Base-by-base conservation (phyloP, 1,284 basidiomycete species). In the Anthracocystis walkeri region DNA sequence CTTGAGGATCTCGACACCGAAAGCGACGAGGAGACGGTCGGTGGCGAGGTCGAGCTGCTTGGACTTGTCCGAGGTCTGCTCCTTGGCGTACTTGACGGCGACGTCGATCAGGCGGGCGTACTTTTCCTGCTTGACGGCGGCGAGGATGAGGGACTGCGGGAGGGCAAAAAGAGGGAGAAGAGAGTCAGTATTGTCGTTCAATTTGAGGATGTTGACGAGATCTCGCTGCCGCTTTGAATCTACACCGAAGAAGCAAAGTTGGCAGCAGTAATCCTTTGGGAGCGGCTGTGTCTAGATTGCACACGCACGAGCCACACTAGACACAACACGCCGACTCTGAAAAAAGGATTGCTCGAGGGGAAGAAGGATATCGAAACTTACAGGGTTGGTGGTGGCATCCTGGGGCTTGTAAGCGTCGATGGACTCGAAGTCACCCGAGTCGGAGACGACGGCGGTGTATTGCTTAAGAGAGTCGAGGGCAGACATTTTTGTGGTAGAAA, bases 11-110 rank as follows among this genome's bases (percentile, higher is more conserved):
- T 93, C 94, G 87, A 91, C 92, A 81, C 96, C 96, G 87, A 99
- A 99, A 86, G 94, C 94, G 83, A 98, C 94, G 79, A 95, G 93
- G 79, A 99, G 90, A 80, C 93, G 91, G 88, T 99, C 96, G 69
- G 91, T 88, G 66, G 95, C 94, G 77, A 90, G 91, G 90, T 76
- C 78, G 63, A 83, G 66, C 71, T 75, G 75, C 73, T 78, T 72
- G 33, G 75, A 46, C 69, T 75, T 79, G 83, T 78, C 82, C 60
- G 63, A 71, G 64, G 81, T 91, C 87, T 95, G 92, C 79, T 88
- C 79, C 88, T 96, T 96, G 81, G 89, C 96, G 87, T 90, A 91
- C 76, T 90, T 86, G 83, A 97, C 88, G 71, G 96, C 95, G 50
- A 87, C 88, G 83, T 96, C 90, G 84, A 99, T 93, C 81, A 98